phyloP scores from a whole-genome alignment of 176 grass and related monocot species.

The Poa annua region DNA sequence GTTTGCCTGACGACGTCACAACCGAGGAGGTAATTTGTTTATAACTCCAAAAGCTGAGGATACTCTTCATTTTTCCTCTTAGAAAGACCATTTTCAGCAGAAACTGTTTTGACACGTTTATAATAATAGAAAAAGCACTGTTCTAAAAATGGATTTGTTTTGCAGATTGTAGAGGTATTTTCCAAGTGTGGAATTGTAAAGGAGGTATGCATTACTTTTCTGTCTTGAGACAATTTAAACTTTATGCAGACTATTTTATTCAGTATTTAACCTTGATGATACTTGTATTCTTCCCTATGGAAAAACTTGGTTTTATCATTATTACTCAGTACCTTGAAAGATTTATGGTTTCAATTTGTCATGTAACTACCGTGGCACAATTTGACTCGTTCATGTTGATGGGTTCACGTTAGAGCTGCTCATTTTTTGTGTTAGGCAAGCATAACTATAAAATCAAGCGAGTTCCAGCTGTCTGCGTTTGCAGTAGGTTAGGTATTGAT shows the following conservation, averaged over 20 bases:
- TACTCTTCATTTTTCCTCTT: conserved; percentile 29
- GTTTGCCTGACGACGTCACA: conserved; percentile 94
- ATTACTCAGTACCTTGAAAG: conserved; percentile 32
- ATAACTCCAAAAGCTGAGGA: conserved; percentile 22
- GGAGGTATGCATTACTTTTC: conserved; percentile 60
- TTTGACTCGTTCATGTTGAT: conserved; percentile 20
- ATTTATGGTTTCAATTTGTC: neutral
- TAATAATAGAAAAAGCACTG: neutral
- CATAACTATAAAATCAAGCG: conserved; percentile 14
- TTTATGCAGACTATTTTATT: neutral
- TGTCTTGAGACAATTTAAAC: conserved; percentile 27
- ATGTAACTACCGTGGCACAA: conserved; percentile 17
- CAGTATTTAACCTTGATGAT: conserved; percentile 17
- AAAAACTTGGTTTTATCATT: conserved; percentile 31
- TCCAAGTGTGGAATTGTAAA: conserved; percentile 98
- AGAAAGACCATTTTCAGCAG: conserved; percentile 31
- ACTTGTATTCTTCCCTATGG: neutral
- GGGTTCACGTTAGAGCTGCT: neutral
- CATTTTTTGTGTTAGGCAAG: neutral
- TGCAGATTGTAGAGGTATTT: conserved; percentile 95
- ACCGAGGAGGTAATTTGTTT: conserved; percentile 71
- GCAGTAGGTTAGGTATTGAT: conserved; percentile 2
- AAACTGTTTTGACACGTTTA: conserved; percentile 15
- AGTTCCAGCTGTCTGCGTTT: conserved; percentile 27
- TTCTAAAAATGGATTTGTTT: conserved; percentile 42